A percentile compares a stretch with the other conserved stretches of the same genome.
Conservation (phyloP, 2,329 filamentous ascomycete species). For the Xylaria hypoxylon region DNA sequence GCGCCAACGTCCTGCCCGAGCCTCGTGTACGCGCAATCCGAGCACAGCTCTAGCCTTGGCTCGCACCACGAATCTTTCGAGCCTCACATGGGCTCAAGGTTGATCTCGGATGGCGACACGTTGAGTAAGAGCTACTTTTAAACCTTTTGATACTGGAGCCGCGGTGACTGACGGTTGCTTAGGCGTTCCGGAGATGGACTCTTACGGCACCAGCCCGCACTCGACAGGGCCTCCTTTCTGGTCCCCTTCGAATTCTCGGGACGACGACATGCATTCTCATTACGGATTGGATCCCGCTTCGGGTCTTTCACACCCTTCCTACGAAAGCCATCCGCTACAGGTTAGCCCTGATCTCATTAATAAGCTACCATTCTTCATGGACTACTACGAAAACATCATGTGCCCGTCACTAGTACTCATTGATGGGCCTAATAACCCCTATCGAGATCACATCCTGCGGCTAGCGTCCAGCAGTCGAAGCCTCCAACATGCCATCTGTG, state of each 20-base stretch:
- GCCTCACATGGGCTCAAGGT: constrained; percentile 63
- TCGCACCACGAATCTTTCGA: constrained; percentile 71
- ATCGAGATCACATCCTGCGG: constrained; percentile 82
- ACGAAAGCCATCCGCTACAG: constrained; percentile 61
- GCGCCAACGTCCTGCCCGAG: constrained; percentile 71
- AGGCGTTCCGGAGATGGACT: constrained; percentile 65
- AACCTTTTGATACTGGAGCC: constrained; percentile 39
- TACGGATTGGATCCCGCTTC: constrained; percentile 57
- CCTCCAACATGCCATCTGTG: constrained; percentile 92
- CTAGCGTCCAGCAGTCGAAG: constrained; percentile 82
- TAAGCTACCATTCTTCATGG: constrained; percentile 88
- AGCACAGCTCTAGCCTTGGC: constrained; percentile 69
- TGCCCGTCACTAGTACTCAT: constrained; percentile 92
- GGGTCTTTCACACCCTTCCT: constrained; percentile 61
- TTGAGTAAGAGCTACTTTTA: constrained; percentile 62
- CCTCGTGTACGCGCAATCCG: constrained; percentile 70
- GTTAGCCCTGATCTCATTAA: constrained; percentile 74
- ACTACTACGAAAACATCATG: constrained; percentile 94
- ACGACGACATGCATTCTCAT: constrained; percentile 58
- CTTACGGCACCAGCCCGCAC: constrained; percentile 63
- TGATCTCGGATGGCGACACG: constrained; percentile 67
- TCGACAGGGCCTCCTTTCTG: constrained; percentile 60
- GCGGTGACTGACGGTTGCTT: constrained; percentile 50
- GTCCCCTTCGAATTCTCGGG: constrained; percentile 57
- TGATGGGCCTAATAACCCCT: constrained; percentile 87